A percentile compares a stretch with the other conserved stretches of the same genome.
Evolutionary conservation across 1,139 yeast species (phyloP).

Genomic region (Taphrina sp.): DNA sequence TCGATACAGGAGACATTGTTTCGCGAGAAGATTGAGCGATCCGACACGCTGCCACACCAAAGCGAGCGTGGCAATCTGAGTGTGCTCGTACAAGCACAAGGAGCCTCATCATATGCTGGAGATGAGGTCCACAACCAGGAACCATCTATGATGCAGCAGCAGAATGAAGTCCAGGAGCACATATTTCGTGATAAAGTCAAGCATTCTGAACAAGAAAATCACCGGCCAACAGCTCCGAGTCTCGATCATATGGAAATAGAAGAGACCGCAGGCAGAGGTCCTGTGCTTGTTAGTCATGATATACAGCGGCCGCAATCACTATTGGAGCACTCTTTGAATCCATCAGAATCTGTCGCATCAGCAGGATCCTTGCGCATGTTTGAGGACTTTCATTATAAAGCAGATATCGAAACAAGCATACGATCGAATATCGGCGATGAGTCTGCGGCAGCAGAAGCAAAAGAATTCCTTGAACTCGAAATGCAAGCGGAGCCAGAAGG

Average conservation of each 20-base stretch:
- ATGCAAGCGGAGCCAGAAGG: constrained; percentile 7
- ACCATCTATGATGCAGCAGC: constrained; percentile 26
- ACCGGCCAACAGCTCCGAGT: constrained; percentile 7
- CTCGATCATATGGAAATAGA: constrained; percentile 23
- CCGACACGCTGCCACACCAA: not conserved
- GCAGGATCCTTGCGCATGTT: not conserved
- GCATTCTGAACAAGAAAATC: not conserved
- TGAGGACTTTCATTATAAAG: not conserved
- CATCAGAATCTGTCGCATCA: not conserved
- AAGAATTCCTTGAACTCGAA: not conserved
- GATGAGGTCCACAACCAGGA: constrained; percentile 12
- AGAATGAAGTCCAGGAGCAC: constrained; percentile 24
- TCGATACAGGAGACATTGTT: constrained; percentile 24
- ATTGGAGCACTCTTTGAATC: not conserved
- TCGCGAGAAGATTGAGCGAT: constrained; percentile 19
- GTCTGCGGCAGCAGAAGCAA: not conserved
- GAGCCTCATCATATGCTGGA: constrained; percentile 21
- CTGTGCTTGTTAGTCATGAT: not conserved
- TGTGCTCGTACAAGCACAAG: constrained; percentile 17
- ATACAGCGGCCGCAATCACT: too few relatives aligned
- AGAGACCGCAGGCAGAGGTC: not conserved
- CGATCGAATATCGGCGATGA: not conserved
- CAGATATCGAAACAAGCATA: not conserved
- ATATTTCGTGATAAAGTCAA: constrained; percentile 28
- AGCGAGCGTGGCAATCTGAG: constrained; percentile 18